Evolutionary conservation across 371 early-diverging fungal genomes (phyloP), one percentile per base, ranked within the genome.

Genomic region (Mucor irregularis): DNA sequence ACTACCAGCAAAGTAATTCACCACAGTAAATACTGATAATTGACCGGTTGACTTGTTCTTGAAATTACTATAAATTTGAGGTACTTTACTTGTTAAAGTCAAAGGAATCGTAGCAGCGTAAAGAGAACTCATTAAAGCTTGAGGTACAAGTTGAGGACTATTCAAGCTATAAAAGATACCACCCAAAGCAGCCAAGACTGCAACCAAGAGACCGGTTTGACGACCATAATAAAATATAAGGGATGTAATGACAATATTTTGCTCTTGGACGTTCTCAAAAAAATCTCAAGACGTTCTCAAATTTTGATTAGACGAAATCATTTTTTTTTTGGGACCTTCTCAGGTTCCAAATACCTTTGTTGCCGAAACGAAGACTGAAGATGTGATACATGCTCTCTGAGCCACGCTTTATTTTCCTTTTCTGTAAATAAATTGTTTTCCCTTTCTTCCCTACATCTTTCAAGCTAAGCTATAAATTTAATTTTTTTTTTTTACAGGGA

Each of bases 61-160:
- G 58, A 84, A 90, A 72, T 91, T 96, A 53, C 82, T 73, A 43
- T 79, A 74, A 46, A 96, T 94, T 74, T 96, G 98, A 26, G 97
- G 97, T 8, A 96, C 68, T 58, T 93, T 89, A 58, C 89, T 82
- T n/a, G 85, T 78, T 44, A 94, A 66, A 31, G 81, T 80, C 50
- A 95, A 64, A 13, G 94, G 90, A 54, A 97, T 90, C 4, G 95
- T 89, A n/a, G 73, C 59, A 11, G 87, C 82, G 59, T 92, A 92
- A 17, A 96, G 69, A 35, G 75, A 57, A 14, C 75, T 66, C 52
- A 97, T 69, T n/a, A 79, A 30, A 24, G 64, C 67, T 7, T 51
- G 37, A 33, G 83, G 64, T 6, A 90, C 77, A 26, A 53, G 16
- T 5, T 13, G 3, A 4, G 3, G 19, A 51, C 46, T 21, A 21